phyloP scores from a whole-genome alignment of 129 eudicot genomes.

The Solidago caesia region DNA sequence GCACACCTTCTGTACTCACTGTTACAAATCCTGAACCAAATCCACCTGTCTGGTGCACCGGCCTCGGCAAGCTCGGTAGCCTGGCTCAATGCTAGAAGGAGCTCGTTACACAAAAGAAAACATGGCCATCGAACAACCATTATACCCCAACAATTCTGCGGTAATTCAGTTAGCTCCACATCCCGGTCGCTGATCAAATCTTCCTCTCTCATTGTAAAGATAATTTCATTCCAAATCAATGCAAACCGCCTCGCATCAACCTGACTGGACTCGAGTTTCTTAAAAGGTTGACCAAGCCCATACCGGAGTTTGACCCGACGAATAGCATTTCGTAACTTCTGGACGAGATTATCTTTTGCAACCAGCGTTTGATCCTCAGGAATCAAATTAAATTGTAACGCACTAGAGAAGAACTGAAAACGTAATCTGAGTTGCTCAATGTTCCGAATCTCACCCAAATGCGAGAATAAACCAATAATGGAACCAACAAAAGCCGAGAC shows the following conservation, averaged over 20 bases:
- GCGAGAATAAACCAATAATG: slow-evolving; percentile 65
- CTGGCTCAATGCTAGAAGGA: slow-evolving; percentile 69
- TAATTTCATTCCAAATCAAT: slow-evolving; percentile 82
- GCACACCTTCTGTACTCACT: slow-evolving; percentile 89
- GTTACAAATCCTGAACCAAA: slow-evolving; percentile 81
- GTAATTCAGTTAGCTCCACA: slow-evolving; percentile 71
- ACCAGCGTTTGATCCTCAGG: slow-evolving; percentile 61
- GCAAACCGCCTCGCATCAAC: slow-evolving; percentile 88
- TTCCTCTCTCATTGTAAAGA: slow-evolving; percentile 74
- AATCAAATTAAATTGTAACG: slow-evolving; percentile 81
- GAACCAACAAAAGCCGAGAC: slow-evolving; percentile 71
- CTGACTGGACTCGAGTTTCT: slow-evolving; percentile 73
- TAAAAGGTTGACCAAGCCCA: slow-evolving; percentile 80
- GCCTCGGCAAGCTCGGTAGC: slow-evolving; percentile 58
- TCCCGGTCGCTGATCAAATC: slow-evolving; percentile 76
- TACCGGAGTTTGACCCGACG: slow-evolving; percentile 76
- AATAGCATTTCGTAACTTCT: slow-evolving; percentile 60
- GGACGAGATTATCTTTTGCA: slow-evolving; percentile 48
- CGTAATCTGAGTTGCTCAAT: slow-evolving; percentile 73
- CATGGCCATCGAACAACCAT: slow-evolving; percentile 97
- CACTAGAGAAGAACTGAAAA: slow-evolving; percentile 89
- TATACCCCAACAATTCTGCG: slow-evolving; percentile 81
- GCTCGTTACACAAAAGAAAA: slow-evolving; percentile 76
- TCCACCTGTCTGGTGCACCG: slow-evolving; percentile 60
- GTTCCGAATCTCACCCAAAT: slow-evolving; percentile 89